Evolutionary conservation across 495 filamentous ascomycete species (phyloP).

Genomic region (Penicillium coffeae): DNA sequence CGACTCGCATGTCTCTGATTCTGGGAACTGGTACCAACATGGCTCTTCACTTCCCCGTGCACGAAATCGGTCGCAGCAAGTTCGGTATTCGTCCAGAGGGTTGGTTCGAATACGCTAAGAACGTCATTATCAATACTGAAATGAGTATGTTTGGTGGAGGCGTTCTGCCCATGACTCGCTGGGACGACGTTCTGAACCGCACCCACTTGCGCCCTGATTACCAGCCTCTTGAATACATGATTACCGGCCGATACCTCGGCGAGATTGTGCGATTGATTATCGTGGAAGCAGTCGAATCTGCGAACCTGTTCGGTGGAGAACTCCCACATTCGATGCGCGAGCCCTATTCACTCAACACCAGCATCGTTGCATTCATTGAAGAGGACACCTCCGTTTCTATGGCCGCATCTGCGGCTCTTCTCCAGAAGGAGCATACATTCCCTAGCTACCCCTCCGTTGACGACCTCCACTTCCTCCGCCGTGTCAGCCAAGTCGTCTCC

Average conservation of each 20-base stretch:
- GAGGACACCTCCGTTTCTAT: conserved; percentile 47
- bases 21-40: conserved; percentile 86
- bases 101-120: conserved; percentile 47
- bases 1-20: conserved; percentile 71
- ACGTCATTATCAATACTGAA: conserved; percentile 84
- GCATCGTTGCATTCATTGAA: conserved; percentile 57
- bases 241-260: conserved; percentile 78
- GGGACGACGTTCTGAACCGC: conserved; percentile 69
- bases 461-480: conserved; percentile 55
- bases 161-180: conserved; percentile 64
- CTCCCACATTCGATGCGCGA: conserved; percentile 59
- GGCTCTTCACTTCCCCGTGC: conserved; percentile 64
- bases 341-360: conserved; percentile 66
- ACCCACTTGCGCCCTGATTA: conserved; percentile 74
- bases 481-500: conserved; percentile 51
- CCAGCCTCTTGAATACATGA: conserved; percentile 89
- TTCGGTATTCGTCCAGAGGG: conserved; percentile 38
- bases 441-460: conserved; percentile 36
- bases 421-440: conserved; percentile 52
- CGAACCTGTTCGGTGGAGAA: conserved; percentile 46
- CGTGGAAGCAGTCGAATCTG: conserved; percentile 57
- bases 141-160: conserved; percentile 79
- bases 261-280: conserved; percentile 77
- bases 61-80: conserved; percentile 62
- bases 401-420: conserved; percentile 39